Evolutionary conservation across 2,329 filamentous ascomycete genomes (phyloP).

Genomic region (Alternaria hordeiaustralica): DNA sequence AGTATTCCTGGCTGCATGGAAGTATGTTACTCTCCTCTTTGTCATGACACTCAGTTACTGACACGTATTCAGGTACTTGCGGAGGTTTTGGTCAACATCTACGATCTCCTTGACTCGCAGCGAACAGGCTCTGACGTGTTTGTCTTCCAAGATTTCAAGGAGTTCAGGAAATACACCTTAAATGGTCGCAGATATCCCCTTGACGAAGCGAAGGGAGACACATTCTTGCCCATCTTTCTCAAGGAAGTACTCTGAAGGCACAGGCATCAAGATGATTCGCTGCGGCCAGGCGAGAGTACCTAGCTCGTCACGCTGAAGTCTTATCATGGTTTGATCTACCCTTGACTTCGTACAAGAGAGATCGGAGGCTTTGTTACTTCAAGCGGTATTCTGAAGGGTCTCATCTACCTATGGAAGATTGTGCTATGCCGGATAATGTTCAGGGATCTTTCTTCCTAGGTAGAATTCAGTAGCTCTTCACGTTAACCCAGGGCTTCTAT

Average conservation of each 20-base stretch:
- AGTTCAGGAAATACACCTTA: neutral
- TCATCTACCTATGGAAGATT: too few species aligned
- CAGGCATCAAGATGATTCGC: neutral
- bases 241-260: neutral
- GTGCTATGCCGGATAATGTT: too few species aligned
- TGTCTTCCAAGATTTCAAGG: neutral
- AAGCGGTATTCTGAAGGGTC: too few species aligned
- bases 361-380: too few species aligned
- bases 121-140: neutral
- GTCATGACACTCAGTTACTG: too few species aligned
- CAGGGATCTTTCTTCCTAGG: too few species aligned
- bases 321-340: neutral
- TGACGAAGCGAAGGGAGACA: neutral
- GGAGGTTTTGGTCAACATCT: neutral
- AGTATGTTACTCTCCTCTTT: neutral
- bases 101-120: neutral
- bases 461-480: neutral
- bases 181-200: neutral
- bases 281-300: neutral
- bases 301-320: too few species aligned
- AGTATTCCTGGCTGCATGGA: constrained; percentile 8
- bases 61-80: too few species aligned
- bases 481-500: neutral
- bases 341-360: neutral
- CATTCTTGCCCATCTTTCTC: neutral